Base-by-base conservation (phyloP, 805 yeast species). In the Candida vaughaniae region DNA sequence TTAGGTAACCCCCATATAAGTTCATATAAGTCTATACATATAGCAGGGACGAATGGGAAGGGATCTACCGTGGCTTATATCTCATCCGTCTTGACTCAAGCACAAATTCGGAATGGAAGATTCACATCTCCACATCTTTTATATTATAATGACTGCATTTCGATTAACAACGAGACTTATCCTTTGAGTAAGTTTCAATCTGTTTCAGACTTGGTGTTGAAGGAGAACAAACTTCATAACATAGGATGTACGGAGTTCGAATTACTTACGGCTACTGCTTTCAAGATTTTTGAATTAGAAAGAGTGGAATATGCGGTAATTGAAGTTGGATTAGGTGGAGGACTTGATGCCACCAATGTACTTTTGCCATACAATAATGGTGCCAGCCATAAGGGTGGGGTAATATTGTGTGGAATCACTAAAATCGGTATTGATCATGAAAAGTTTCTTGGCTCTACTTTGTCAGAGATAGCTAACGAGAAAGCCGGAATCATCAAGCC, bases 31-130 rank as follows among this genome's bases (percentile, higher is more conserved):
- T 80, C 88, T 0, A 66, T 93, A n/a, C 99, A 93, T 54, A 74
- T 93, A 3, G 96, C 96, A 0, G 99, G 99, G 0, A 91, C 99
- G 6, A 91, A 91, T 55, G 99, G 99, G 0, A 91, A 91, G 54
- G 99, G 99, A 0, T 89, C 97, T 0, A 85, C 90, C 0, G 80
- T 95, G 41, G 81, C 96, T 0, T 90, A 89, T 55, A 41, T 93
- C 6, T 71, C 88, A 3, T 78, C 88, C 12, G 68, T 82, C 2
- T 58, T 90, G 17, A 69, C 76, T 15, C 55, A 58, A 10, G 67
- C 77, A 16, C 65, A 63, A 1, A 59, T 75, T 27, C 53, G 60
- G 18, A 77, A 80, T 35, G 98, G 98, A 0, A 75, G 82, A 43
- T 91, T 89, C 65, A 89, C 95, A 1, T 83, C 95, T 3, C 99